Base-by-base conservation (phyloP, 441 rosid genomes). In the Erodium moschatum region DNA sequence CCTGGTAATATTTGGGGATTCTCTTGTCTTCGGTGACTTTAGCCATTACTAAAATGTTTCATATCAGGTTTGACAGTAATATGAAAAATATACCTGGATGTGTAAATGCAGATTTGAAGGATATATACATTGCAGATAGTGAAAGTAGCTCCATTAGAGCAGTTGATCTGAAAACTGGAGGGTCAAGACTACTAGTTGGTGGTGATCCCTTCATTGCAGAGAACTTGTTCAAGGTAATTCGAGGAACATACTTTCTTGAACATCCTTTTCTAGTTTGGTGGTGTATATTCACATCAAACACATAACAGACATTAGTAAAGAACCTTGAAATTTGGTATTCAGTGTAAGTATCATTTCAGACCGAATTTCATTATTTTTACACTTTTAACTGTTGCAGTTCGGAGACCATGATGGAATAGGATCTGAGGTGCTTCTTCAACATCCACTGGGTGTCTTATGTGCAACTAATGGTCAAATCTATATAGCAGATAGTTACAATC, bases 131-230 rank as follows among this genome's bases (percentile, higher is more conserved):
- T 71, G 98, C 95, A 70, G 98, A 93, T 77, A 93, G 98, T 72
- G 98, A 93, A 84, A 93, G 96, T 73, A 93, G 98, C 84, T 93
- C 98, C 72, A 83, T 93, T 72, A 87, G 98, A 72, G 90, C 86
- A 62, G 81, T 93, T 81, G 85, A 85, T 86, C 84, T 91, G 56
- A 86, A 83, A 77, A 87, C 98, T 29, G 93, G 95, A 75, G 98
- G 96, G 70, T 87, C 98, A 58, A 85, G 93, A 82, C 84, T 85
- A 75, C 86, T 93, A 15, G 95, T 82, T 65, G 98, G 97, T 71
- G 98, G 98, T 69, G 97, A 93, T 74, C 86, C 96, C 4, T 58
- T 85, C 74, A 84, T 93, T 73, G 71, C 97, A 1, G 97, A 91
- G 33, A 93, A 93, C 75, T 87, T 93, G 79, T 91, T 93, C 67